Evolutionary conservation across 257 asterid species (phyloP).

Genomic region (Solanum piurae): DNA sequence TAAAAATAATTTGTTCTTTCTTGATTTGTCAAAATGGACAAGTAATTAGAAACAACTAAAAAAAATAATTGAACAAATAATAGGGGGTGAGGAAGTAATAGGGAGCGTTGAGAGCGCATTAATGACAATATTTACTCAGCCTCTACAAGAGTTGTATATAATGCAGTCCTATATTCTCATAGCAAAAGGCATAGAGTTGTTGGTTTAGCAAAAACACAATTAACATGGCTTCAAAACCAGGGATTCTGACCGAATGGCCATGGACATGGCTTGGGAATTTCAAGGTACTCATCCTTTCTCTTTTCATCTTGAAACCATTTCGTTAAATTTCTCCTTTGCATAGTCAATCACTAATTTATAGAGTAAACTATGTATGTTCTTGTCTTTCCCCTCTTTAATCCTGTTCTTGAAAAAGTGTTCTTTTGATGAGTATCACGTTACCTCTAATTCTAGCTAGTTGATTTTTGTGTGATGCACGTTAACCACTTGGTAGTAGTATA

Average conservation of each 20-base stretch:
- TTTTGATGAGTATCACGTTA: not conserved
- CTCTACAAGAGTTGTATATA: not conserved
- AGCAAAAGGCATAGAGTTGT: not conserved
- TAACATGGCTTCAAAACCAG: slow-evolving; percentile 30
- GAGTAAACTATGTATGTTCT: not conserved
- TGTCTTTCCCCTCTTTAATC: not conserved
- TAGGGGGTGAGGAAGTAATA: not conserved
- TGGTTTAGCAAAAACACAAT: not conserved
- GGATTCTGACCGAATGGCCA: slow-evolving; percentile 31
- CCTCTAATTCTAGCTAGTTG: not conserved
- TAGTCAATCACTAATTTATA: not conserved
- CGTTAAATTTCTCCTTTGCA: not conserved
- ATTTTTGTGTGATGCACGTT: not conserved
- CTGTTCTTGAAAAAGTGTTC: not conserved
- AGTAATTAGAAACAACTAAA: no score
- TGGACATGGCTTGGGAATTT: slow-evolving; percentile 33
- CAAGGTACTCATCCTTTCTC: slow-evolving; percentile 12
- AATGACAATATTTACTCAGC: not conserved
- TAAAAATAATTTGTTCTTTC: no score
- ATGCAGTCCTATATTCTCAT: not conserved
- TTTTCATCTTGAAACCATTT: not conserved
- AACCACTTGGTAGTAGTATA: no score
- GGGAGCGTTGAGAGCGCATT: not conserved
- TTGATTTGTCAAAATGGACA: no score
- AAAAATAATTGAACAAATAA: no score